Evolutionary conservation across 306 rosid genomes (phyloP).

Genomic region (Cucurbita moschata): DNA sequence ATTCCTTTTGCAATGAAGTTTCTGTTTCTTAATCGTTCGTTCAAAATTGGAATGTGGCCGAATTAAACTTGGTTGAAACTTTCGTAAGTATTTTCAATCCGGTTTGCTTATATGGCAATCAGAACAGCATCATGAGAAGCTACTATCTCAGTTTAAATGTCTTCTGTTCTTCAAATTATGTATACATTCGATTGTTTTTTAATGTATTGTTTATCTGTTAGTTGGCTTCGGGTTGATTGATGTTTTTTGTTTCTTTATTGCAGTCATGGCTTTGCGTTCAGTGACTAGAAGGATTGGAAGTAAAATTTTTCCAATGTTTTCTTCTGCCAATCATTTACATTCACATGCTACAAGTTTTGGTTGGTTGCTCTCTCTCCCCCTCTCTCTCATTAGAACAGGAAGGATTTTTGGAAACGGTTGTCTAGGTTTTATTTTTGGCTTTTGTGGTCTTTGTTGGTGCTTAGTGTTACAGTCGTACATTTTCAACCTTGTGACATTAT

Average conservation of each 20-base stretch:
- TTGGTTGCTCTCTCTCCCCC: conserved; percentile 19
- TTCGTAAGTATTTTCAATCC: not conserved
- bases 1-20: not conserved
- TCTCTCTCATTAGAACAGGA: not conserved
- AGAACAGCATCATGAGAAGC: not conserved
- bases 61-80: not conserved
- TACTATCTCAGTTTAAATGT: not conserved
- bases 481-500: too few species aligned
- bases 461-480: too few species aligned
- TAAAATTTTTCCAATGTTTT: conserved; percentile 33
- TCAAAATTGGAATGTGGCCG: not conserved
- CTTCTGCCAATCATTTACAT: conserved; percentile 42
- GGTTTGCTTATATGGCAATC: not conserved
- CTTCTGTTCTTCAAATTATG: not conserved
- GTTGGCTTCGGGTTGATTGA: not conserved
- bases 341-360: conserved; percentile 97
- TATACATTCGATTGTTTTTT: not conserved
- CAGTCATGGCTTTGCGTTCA: conserved; percentile 44
- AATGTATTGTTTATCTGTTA: not conserved
- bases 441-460: too few species aligned
- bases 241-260: not conserved
- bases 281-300: conserved; percentile 35
- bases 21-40: not conserved
- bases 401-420: too few species aligned
- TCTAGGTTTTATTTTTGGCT: too few species aligned